These are phyloP conservation scores for Magnaporthiopsis rhizophila DNA, from an alignment of 2,329 filamentous ascomycete species.

Conservation along the genomic window DNA sequence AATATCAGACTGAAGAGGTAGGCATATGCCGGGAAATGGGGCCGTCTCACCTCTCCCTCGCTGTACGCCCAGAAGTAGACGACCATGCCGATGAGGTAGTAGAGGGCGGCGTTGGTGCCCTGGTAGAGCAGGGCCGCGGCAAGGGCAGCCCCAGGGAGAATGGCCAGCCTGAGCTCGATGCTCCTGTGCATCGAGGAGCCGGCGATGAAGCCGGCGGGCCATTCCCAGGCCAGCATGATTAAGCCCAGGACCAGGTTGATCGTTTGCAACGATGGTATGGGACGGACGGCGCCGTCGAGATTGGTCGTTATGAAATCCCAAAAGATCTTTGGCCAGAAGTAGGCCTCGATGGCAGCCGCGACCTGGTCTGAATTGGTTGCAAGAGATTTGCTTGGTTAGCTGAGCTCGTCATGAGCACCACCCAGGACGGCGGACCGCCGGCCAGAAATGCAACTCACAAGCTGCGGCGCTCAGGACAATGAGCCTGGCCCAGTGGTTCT, in stretches of 20 bases:
- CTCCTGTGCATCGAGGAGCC: conserved; percentile 75
- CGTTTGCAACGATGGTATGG: conserved; percentile 80
- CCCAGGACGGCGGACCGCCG: neutral
- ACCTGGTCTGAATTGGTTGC: conserved; percentile 64
- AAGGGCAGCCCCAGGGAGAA: conserved; percentile 72
- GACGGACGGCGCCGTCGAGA: conserved; percentile 77
- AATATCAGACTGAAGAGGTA: conserved; percentile 7
- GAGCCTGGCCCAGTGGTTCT: conserved; percentile 97
- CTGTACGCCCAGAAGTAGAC: conserved; percentile 97
- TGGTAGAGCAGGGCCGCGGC: conserved; percentile 78
- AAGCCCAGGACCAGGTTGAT: conserved; percentile 82
- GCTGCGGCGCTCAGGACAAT: conserved; percentile 79
- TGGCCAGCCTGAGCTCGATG: conserved; percentile 74
- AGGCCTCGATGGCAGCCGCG: conserved; percentile 71
- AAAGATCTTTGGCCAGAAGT: conserved; percentile 99
- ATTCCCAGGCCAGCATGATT: conserved; percentile 77
- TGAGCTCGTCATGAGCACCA: neutral
- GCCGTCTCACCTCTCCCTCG: conserved; percentile 77
- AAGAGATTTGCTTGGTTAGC: conserved; percentile 19
- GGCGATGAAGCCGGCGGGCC: conserved; percentile 72
- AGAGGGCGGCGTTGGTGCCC: conserved; percentile 82
- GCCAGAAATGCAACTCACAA: conserved; percentile 43
- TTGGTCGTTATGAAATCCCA: conserved; percentile 94
- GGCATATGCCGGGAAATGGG: conserved; percentile 1
- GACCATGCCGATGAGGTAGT: conserved; percentile 77